Conservation (phyloP, 2,329 filamentous ascomycete genomes). For the Pleoardoris graminearum region DNA sequence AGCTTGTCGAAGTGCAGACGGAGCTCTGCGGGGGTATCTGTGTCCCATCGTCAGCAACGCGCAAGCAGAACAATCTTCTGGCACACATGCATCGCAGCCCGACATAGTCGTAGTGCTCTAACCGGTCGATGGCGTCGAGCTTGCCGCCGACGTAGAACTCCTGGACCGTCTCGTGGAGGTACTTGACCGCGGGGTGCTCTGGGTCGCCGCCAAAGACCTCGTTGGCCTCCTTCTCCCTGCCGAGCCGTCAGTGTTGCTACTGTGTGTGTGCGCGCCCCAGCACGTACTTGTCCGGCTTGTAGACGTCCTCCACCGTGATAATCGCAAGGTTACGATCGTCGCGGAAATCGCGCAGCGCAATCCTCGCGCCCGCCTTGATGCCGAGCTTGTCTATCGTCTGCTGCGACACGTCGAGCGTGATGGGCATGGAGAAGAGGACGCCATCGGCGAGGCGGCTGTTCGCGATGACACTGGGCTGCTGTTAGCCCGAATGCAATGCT, state of each 20-base stretch:
- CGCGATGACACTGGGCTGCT: constrained; percentile 72
- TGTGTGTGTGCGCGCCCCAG: constrained; percentile 9
- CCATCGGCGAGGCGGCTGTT: constrained; percentile 85
- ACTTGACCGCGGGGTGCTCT: constrained; percentile 89
- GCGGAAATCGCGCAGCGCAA: constrained; percentile 91
- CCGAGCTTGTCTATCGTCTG: constrained; percentile 72
- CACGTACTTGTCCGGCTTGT: constrained; percentile 88
- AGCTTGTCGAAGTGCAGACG: constrained; percentile 99
- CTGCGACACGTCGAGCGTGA: constrained; percentile 84
- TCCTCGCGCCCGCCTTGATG: constrained; percentile 77
- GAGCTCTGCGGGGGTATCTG: constrained; percentile 90
- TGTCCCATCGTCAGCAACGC: background rate
- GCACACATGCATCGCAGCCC: constrained; percentile 78
- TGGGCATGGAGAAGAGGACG: constrained; percentile 93
- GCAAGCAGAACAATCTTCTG: background rate
- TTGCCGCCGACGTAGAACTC: constrained; percentile 96
- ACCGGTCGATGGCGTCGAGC: constrained; percentile 89
- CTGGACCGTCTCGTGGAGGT: constrained; percentile 77
- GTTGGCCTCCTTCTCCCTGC: constrained; percentile 82
- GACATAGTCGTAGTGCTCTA: constrained; percentile 99
- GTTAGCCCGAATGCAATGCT: constrained; percentile 8
- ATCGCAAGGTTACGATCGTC: constrained; percentile 97
- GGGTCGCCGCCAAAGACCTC: constrained; percentile 93
- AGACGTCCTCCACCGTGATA: constrained; percentile 92
- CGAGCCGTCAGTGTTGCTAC: constrained; percentile 24